A percentile compares a stretch with the other conserved stretches of the same genome.
phyloP scores from a whole-genome alignment of 2,329 filamentous ascomycete genomes.

The Xylariaceae sp. region DNA sequence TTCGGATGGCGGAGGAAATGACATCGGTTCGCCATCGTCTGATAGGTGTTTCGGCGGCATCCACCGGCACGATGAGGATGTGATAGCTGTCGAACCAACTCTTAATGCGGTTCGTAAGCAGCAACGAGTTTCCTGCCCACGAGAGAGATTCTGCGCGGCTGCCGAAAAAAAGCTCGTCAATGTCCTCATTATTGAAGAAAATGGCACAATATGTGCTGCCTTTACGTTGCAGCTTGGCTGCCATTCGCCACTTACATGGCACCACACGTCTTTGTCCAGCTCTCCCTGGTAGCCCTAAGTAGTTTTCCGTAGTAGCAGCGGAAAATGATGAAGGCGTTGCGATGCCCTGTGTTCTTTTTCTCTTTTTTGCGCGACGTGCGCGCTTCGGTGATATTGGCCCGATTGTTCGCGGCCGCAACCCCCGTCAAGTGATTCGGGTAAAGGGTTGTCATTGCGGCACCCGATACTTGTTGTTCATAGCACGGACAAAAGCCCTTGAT shows the following conservation, averaged over 20 bases:
- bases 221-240: not conserved
- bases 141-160: slow-evolving; percentile 4
- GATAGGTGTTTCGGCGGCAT: slow-evolving; percentile 11
- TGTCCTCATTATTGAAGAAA: slow-evolving; percentile 11
- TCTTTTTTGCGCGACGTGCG: too few relatives aligned
- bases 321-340: too few relatives aligned
- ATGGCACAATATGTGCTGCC: slow-evolving; percentile 20
- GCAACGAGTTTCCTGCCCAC: slow-evolving; percentile 14
- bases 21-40: slow-evolving; percentile 12
- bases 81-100: slow-evolving; percentile 32
- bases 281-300: too few relatives aligned
- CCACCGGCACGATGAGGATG: slow-evolving; percentile 23
- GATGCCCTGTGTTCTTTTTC: too few relatives aligned
- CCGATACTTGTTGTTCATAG: too few relatives aligned
- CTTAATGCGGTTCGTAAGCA: slow-evolving; percentile 7
- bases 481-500: too few relatives aligned
- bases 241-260: not conserved
- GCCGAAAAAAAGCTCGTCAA: slow-evolving; percentile 11
- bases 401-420: too few relatives aligned
- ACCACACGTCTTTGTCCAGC: too few relatives aligned
- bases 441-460: too few relatives aligned
- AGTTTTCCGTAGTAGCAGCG: too few relatives aligned
- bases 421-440: too few relatives aligned
- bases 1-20: not conserved
- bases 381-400: too few relatives aligned